Evolutionary conservation across 2,329 filamentous ascomycete species (phyloP), one percentile per base, ranked within the genome.

Genomic region (Aspergillus jensenii): DNA sequence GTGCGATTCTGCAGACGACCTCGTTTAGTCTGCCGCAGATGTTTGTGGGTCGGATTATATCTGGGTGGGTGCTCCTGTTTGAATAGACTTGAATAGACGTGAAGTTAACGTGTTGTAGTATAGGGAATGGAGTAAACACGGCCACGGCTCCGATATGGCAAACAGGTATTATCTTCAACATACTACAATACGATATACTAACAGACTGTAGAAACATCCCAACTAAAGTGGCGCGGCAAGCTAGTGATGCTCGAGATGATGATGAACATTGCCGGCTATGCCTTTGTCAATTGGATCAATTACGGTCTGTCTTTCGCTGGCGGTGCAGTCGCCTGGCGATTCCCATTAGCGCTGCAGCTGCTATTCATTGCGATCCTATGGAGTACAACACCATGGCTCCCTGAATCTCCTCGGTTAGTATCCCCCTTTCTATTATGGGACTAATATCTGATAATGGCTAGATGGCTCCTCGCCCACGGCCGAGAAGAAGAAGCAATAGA

Each of bases 271-370:
- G 75, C 73, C 17, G 82, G 81, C 2, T 82, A 82, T 59, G 76
- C 70, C 1, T 48, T 84, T 2, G 77, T 75, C 4, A 82, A 83
- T 45, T 84, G 81, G 80, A 74, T 84, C 11, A 83, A 77, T 7
- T 83, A 78, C 56, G 80, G 80, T 2, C 76, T 83, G 55, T 79
- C 76, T 6, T 84, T 79, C 62, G 63, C 75, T 2, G 65, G 63
- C 3, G 78, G 79, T 5, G 60, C 71, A 0, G 67, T 81, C 12
- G 68, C 76, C 0, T 81, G 80, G 79, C 64, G 79, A 39, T 67
- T 80, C 3, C 79, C 79, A 0, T 70, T 83, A 2, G 79, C 79
- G 0, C 72, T 83, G 23, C 80, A 83, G 41, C 77, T 82, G 59
- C 61, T 83, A 46, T 82, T 82, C 68, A 78, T 81, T 55, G 59